Conservation (phyloP, 345 rosid genomes). For the Mangifera indica region DNA sequence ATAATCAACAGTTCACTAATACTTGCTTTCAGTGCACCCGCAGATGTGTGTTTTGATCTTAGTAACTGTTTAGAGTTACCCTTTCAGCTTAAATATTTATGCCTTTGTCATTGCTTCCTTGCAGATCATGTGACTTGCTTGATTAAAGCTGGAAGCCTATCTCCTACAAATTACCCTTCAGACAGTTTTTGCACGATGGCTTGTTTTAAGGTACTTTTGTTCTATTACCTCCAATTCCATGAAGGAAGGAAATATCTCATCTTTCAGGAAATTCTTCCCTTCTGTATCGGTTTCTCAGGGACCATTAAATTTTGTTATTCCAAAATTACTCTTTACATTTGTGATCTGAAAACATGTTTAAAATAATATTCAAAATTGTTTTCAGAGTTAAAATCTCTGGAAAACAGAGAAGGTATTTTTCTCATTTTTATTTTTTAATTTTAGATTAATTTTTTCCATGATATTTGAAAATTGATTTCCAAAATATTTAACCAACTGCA, state of each 20-base stretch:
- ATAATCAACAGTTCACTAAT: slow-evolving; percentile 18
- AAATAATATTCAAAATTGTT: too few relatives aligned
- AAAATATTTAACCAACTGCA: too few relatives aligned
- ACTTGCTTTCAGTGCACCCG: slow-evolving; percentile 50
- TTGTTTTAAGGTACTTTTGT: slow-evolving; percentile 41
- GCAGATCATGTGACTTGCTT: slow-evolving; percentile 52
- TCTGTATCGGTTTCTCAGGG: not conserved
- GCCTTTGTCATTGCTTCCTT: slow-evolving; percentile 7
- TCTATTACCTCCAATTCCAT: not conserved
- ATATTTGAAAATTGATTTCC: too few relatives aligned
- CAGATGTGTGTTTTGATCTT: slow-evolving; percentile 35
- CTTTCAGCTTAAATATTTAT: slow-evolving; percentile 9
- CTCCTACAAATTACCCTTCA: slow-evolving; percentile 14
- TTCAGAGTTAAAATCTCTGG: too few relatives aligned
- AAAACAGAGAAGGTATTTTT: too few relatives aligned
- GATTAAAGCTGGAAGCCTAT: slow-evolving; percentile 18
- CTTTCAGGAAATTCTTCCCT: not conserved
- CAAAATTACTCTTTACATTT: too few relatives aligned
- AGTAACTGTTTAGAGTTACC: not conserved
- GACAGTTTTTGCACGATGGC: slow-evolving; percentile 44
- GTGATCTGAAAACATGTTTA: too few relatives aligned
- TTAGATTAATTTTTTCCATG: too few relatives aligned
- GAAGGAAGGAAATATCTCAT: not conserved
- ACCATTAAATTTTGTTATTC: too few relatives aligned
- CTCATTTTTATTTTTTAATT: too few relatives aligned